These are phyloP conservation scores for Ottelia alismoides DNA, from an alignment of 106 monocot species.

Conservation along the genomic window DNA sequence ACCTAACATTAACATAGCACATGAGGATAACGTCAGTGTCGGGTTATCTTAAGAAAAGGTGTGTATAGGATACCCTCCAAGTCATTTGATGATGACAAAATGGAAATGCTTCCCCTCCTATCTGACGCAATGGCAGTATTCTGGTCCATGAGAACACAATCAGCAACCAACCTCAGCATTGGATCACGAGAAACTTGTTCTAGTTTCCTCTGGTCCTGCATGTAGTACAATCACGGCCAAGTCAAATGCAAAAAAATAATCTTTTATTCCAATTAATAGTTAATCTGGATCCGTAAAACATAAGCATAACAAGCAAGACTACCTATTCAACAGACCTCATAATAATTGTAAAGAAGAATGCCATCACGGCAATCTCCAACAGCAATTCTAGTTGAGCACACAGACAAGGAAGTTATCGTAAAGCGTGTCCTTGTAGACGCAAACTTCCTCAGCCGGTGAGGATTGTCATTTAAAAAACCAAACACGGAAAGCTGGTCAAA, in stretches of 20 bases:
- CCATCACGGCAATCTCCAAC: constrained; percentile 99
- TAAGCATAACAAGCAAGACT: background rate
- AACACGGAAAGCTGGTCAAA: constrained; percentile 58
- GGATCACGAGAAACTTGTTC: constrained; percentile 79
- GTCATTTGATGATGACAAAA: constrained; percentile 51
- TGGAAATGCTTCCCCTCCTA: constrained; percentile 59
- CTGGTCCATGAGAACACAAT: constrained; percentile 65
- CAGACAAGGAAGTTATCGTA: constrained; percentile 67
- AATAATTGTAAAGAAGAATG: constrained; percentile 73
- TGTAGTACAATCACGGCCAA: background rate
- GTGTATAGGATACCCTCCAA: constrained; percentile 44
- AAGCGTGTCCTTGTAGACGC: constrained; percentile 67
- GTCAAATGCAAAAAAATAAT: background rate
- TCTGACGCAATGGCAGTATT: constrained; percentile 77
- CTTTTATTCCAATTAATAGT: too few relatives aligned
- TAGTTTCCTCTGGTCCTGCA: constrained; percentile 60
- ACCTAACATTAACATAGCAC: too few relatives aligned
- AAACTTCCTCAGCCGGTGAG: constrained; percentile 44
- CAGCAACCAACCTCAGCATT: constrained; percentile 68
- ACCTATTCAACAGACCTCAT: constrained; percentile 40
- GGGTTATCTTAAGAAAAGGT: background rate
- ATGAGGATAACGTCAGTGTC: background rate
- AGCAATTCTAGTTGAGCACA: constrained; percentile 59
- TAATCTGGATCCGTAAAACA: too few relatives aligned
- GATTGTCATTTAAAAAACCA: constrained; percentile 68